These are phyloP conservation scores for Fusarium sp. DNA, from an alignment of 2,329 filamentous ascomycete species.

Conservation along the genomic window DNA sequence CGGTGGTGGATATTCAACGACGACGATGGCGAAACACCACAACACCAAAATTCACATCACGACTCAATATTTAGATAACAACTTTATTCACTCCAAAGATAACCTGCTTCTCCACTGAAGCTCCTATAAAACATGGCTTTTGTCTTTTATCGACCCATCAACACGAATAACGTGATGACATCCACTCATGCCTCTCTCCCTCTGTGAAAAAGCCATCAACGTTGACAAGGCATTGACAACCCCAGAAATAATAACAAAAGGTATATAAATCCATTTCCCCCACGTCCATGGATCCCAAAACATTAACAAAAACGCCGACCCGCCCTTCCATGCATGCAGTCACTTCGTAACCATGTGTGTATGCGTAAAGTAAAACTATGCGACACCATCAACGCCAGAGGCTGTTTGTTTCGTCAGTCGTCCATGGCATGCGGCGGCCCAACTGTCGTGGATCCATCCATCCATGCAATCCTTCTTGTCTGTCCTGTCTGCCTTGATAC, in stretches of 20 bases:
- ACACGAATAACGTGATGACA: not conserved
- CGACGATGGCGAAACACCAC: not conserved
- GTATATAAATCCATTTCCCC: slow-evolving; percentile 38
- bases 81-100: slow-evolving; percentile 25
- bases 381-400: slow-evolving; percentile 39
- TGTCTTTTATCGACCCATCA: slow-evolving; percentile 16
- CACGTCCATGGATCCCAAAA: slow-evolving; percentile 28
- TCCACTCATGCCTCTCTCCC: slow-evolving; percentile 1
- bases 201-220: not conserved
- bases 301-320: slow-evolving; percentile 43
- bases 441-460: slow-evolving; percentile 27
- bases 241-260: slow-evolving; percentile 38
- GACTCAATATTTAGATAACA: not conserved
- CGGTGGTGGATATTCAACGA: not conserved
- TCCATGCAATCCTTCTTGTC: not conserved
- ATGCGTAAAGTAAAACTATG: slow-evolving; percentile 35
- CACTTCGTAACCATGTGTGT: slow-evolving; percentile 40
- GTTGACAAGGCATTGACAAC: slow-evolving; percentile 17
- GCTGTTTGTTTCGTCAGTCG: slow-evolving; percentile 29
- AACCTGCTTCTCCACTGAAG: slow-evolving; percentile 6
- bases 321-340: slow-evolving; percentile 37
- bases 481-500: not conserved
- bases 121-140: slow-evolving; percentile 29
- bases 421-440: slow-evolving; percentile 9
- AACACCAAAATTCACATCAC: not conserved